Percentiles rank a stretch among this genome's conserved stretches.
phyloP scores from a whole-genome alignment of 257 asterid genomes.

The Solanum paucissectum region DNA sequence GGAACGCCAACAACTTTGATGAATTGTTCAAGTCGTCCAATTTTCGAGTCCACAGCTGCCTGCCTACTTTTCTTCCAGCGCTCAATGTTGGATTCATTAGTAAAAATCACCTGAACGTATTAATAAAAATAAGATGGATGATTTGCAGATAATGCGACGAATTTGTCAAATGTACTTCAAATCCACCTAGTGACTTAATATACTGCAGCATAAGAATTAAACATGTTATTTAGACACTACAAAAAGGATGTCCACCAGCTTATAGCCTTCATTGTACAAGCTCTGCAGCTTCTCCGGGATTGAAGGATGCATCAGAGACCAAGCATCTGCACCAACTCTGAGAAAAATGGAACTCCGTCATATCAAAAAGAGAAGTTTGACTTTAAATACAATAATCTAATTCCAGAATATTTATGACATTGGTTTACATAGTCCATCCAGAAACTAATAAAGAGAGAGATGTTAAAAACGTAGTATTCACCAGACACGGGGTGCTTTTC shows the following conservation, averaged over 20 bases:
- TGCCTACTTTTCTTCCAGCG: constrained; percentile 97
- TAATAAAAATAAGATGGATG: neutral
- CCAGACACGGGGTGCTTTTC: neutral
- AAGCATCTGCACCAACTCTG: constrained; percentile 89
- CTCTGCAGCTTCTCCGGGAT: constrained; percentile 85
- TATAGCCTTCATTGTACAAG: constrained; percentile 67
- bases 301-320: constrained; percentile 94
- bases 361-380: neutral
- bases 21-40: constrained; percentile 79
- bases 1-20: constrained; percentile 76
- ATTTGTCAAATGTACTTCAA: neutral
- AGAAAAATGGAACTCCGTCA: constrained; percentile 1
- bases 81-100: constrained; percentile 90
- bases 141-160: neutral
- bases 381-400: neutral
- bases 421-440: neutral
- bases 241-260: constrained; percentile 61
- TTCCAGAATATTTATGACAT: neutral
- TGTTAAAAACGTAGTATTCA: neutral
- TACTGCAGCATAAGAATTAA: neutral
- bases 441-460: neutral
- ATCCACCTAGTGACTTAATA: neutral
- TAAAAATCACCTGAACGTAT: constrained; percentile 62
- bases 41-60: constrained; percentile 86
- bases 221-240: neutral